Percentiles rank a stretch among this genome's conserved stretches.
phyloP scores from a whole-genome alignment of 257 asterid species.

The Solanum acaule region DNA sequence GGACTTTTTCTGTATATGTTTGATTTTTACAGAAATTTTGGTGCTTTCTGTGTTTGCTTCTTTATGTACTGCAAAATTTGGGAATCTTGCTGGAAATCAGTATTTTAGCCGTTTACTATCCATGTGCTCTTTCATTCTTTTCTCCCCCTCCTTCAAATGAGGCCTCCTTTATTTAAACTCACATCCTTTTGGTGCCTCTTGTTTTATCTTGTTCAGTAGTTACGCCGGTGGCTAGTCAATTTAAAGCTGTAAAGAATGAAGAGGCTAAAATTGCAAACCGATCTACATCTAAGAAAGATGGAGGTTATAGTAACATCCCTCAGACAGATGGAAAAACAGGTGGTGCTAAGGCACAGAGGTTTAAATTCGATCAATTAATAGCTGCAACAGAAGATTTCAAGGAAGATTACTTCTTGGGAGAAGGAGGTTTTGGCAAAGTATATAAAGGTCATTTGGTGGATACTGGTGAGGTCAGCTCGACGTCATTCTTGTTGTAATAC shows the following conservation, averaged over 20 bases:
- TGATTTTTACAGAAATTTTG: not conserved
- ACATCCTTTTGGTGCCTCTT: conserved; percentile 1
- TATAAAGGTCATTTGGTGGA: conserved; percentile 41
- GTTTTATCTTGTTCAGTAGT: conserved; percentile 19
- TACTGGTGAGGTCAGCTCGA: conserved; percentile 45
- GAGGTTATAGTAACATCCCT: conserved; percentile 3
- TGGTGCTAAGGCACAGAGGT: conserved; percentile 11
- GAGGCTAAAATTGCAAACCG: conserved; percentile 15
- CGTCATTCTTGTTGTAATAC: not conserved
- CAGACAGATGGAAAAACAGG: conserved; percentile 7
- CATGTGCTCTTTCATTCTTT: not conserved
- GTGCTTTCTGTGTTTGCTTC: not conserved
- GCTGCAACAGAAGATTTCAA: conserved; percentile 56
- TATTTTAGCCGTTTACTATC: not conserved
- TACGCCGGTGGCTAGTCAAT: conserved; percentile 13
- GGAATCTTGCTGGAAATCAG: not conserved
- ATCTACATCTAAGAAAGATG: conserved; percentile 11
- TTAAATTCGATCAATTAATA: conserved; percentile 17
- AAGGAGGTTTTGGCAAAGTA: conserved; percentile 78
- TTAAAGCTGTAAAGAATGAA: conserved; percentile 26
- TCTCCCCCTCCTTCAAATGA: not conserved
- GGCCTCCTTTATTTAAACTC: not conserved
- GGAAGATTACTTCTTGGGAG: conserved; percentile 47
- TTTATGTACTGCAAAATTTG: not conserved
- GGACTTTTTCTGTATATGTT: not conserved